phyloP scores from a whole-genome alignment of 2,329 filamentous ascomycete genomes.

The Dothideomycetes sp. region DNA sequence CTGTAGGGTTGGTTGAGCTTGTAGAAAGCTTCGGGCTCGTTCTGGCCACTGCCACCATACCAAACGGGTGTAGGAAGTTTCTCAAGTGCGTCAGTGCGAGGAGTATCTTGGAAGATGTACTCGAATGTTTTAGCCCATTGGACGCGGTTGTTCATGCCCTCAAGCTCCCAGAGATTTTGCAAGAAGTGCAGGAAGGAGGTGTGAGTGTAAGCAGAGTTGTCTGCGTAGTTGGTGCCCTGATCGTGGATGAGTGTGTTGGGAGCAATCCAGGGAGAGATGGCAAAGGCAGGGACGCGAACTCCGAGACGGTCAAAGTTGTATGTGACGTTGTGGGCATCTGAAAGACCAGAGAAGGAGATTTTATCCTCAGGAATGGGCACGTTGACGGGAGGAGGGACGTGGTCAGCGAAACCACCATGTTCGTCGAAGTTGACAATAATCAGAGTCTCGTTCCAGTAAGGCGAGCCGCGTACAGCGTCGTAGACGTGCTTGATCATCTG shows the following conservation, averaged over 20 bases:
- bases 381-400: constrained; percentile 26
- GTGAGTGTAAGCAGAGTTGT: constrained; percentile 28
- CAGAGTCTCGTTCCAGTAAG: constrained; percentile 28
- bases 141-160: constrained; percentile 30
- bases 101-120: constrained; percentile 23
- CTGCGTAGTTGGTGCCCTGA: constrained; percentile 25
- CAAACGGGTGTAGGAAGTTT: constrained; percentile 23
- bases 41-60: constrained; percentile 22
- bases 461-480: constrained; percentile 28
- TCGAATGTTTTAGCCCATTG: constrained; percentile 33
- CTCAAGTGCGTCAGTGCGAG: constrained; percentile 14
- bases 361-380: constrained; percentile 23
- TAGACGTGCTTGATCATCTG: constrained; percentile 31
- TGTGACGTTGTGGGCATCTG: constrained; percentile 22
- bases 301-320: constrained; percentile 30
- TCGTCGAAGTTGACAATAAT: constrained; percentile 32
- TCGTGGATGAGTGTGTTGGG: constrained; percentile 26
- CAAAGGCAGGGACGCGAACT: constrained; percentile 26
- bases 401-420: constrained; percentile 30
- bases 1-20: constrained; percentile 6
- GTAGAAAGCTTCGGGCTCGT: constrained; percentile 22
- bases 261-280: constrained; percentile 23
- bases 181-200: constrained; percentile 29
- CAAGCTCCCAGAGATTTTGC: constrained; percentile 28
- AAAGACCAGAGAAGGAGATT: constrained; percentile 20